These are phyloP conservation scores for Colletotrichum lupini DNA, from an alignment of 2,329 filamentous ascomycete genomes.

Conservation along the genomic window DNA sequence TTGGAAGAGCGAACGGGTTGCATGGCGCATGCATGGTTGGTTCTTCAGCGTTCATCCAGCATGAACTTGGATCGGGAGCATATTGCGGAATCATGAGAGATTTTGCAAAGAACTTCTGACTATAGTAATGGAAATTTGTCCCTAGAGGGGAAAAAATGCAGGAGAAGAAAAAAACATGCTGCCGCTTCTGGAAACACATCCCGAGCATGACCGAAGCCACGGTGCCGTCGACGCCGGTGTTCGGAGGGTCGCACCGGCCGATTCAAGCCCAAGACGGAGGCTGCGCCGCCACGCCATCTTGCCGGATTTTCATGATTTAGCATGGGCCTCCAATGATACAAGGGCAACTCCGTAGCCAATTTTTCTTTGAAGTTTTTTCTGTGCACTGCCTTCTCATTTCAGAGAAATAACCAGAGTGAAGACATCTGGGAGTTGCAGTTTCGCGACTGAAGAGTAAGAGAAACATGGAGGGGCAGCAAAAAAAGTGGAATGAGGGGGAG, in stretches of 20 bases:
- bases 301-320: not conserved
- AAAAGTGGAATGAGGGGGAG: constrained; percentile 18
- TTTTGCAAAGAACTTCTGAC: not conserved
- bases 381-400: not conserved
- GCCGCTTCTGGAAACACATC: not conserved
- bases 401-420: not conserved
- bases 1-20: not conserved
- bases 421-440: not conserved
- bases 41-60: constrained; percentile 3
- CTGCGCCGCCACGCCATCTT: not conserved
- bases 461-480: constrained; percentile 14
- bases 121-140: not conserved
- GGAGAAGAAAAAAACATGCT: not conserved
- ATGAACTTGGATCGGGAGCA: not conserved
- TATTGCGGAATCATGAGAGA: not conserved
- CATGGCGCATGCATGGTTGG: not conserved
- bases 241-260: constrained; percentile 10
- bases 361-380: not conserved
- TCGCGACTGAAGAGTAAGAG: constrained; percentile 2
- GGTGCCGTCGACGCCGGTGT: constrained; percentile 18
- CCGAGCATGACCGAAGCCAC: constrained; percentile 18
- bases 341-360: not conserved
- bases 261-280: not conserved
- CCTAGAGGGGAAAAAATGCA: not conserved
- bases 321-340: not conserved